Conservation (phyloP, 169 alveolate species). For the Cryptosporidium sp. region DNA sequence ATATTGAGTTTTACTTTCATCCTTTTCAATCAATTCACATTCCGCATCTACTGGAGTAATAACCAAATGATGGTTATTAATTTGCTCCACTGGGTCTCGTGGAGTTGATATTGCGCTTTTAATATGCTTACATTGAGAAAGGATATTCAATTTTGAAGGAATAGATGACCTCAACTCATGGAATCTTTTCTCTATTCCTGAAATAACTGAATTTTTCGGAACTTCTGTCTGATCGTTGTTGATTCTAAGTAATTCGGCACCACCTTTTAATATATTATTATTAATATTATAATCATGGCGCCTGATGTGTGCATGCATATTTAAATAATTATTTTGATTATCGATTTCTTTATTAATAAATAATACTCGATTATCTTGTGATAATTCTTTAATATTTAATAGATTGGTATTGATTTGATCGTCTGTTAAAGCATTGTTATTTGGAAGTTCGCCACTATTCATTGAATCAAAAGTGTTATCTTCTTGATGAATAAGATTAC, state of each 20-base stretch:
- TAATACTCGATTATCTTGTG: background rate
- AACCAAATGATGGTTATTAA: background rate
- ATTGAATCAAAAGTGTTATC: background rate
- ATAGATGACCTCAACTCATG: background rate
- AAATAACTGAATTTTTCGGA: background rate
- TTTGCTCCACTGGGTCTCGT: background rate
- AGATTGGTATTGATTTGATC: background rate
- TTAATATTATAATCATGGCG: slow-evolving; percentile 22
- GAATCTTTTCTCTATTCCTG: background rate
- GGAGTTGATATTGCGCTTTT: slow-evolving; percentile 14
- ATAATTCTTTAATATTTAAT: background rate
- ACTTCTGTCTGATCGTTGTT: background rate
- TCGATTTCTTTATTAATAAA: slow-evolving; percentile 12
- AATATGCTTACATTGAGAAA: slow-evolving; percentile 28
- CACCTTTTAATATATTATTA: background rate
- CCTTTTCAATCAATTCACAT: slow-evolving; percentile 24
- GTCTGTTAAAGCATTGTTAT: background rate
- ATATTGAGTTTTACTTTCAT: background rate
- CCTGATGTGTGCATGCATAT: slow-evolving; percentile 17
- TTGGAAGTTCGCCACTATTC: background rate
- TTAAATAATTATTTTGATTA: background rate
- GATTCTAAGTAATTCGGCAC: slow-evolving; percentile 13
- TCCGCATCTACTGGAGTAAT: slow-evolving; percentile 40
- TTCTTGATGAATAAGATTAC: background rate
- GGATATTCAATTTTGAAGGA: slow-evolving; percentile 19